Base-by-base conservation (phyloP, 2,329 filamentous ascomycete species). In the Cyphellophora europaea region DNA sequence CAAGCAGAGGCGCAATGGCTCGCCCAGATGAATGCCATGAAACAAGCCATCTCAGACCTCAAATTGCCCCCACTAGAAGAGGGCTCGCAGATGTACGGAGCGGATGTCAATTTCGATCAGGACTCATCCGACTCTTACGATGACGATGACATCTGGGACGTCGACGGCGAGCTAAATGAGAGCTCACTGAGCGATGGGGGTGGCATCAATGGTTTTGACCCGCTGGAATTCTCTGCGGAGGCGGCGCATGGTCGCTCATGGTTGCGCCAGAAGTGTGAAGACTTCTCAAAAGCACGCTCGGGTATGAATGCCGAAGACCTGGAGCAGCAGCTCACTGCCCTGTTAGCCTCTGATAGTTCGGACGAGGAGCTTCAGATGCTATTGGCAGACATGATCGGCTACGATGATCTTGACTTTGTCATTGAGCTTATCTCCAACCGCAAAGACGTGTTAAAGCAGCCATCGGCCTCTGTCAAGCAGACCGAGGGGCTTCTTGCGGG, bases 311-410 rank as follows among this genome's bases (percentile, higher is more conserved):
- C 78, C 1, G 67, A 72, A 14, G 77, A 82, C n/a, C 70, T 96
- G 27, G 71, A 82, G 43, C 74, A 81, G 36, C 87, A 95, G 55
- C 74, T 96, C 21, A 62, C 77, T 25, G 81, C 83, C 4, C 69
- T 89, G 3, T 59, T 98, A 21, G 71, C 71, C 5, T 83, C 85
- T 4, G 71, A 77, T 47, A 73, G 67, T 49, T 69, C 74, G 19
- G 82, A 94, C 38, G 84, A 93, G 38, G 86, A 93, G 57, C 65
- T 96, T n/a, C 89, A 96, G 56, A 88, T 87, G 53, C 77, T 80
- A 27, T 69, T 98, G 21, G 86, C 84, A 0, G 91, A 98, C 49
- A 74, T 95, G 28, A 69, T 98, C 41, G 91, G 93, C 0, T 96
- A 89, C 51, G 87, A 91, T 49, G 86, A 96, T 52, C 67, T 98